Conservation (phyloP, 495 filamentous ascomycete genomes). For the Achaetomiella virescens region DNA sequence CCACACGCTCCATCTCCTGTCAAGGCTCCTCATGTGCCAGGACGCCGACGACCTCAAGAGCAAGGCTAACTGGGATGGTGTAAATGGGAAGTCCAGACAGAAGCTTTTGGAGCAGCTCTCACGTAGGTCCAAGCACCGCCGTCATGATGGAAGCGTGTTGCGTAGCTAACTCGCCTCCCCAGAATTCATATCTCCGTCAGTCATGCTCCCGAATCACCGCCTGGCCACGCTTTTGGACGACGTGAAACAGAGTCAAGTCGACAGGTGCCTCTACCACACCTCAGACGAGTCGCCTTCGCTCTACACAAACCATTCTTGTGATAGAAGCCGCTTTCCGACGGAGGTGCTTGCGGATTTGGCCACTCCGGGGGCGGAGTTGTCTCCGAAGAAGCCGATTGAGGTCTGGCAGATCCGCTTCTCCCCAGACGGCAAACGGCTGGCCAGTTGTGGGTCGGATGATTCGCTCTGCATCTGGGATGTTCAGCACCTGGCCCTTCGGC, state of each 20-base stretch:
- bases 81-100: constrained; percentile 68
- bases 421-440: constrained; percentile 76
- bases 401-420: constrained; percentile 91
- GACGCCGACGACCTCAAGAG: constrained; percentile 68
- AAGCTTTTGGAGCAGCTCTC: constrained; percentile 74
- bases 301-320: constrained; percentile 83
- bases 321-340: constrained; percentile 70
- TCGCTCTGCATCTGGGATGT: constrained; percentile 80
- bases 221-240: constrained; percentile 78
- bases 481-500: constrained; percentile 55
- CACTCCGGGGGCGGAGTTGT: constrained; percentile 17
- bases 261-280: constrained; percentile 83
- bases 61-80: constrained; percentile 87
- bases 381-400: constrained; percentile 69
- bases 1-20: constrained; percentile 68
- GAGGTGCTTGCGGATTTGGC: constrained; percentile 55
- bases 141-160: neutral
- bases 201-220: constrained; percentile 95
- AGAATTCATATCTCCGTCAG: constrained; percentile 92
- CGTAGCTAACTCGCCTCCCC: neutral
- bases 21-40: constrained; percentile 85
- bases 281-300: constrained; percentile 71
- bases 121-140: constrained; percentile 48
- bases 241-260: constrained; percentile 75
- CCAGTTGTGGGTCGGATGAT: constrained; percentile 70